Conservation (phyloP, 106 monocot genomes). For the Platanthera guangdongensis region DNA sequence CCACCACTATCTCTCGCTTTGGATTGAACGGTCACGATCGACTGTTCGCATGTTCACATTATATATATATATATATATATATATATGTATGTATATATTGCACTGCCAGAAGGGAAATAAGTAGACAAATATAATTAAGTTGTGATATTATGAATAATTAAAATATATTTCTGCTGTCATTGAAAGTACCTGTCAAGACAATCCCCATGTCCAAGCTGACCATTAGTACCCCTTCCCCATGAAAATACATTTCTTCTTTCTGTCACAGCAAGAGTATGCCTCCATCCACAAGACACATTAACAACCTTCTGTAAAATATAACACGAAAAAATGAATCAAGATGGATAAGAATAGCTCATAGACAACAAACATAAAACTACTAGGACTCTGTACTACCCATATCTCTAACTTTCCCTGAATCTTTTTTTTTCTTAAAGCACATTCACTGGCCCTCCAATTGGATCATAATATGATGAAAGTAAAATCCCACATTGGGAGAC, state of each 20-base stretch:
- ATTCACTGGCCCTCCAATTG: too few relatives aligned
- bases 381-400: not conserved
- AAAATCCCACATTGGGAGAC: too few relatives aligned
- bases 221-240: slow-evolving; percentile 22
- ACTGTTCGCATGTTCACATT: too few relatives aligned
- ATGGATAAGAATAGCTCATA: not conserved
- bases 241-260: slow-evolving; percentile 83
- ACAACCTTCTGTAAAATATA: slow-evolving; percentile 50
- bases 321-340: not conserved
- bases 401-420: not conserved
- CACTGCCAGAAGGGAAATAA: not conserved
- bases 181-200: slow-evolving; percentile 27
- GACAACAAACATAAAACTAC: not conserved
- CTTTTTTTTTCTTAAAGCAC: too few relatives aligned
- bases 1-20: too few relatives aligned
- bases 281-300: slow-evolving; percentile 88
- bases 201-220: slow-evolving; percentile 29
- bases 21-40: too few relatives aligned
- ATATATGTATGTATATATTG: not conserved
- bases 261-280: slow-evolving; percentile 80
- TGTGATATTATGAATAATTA: not conserved
- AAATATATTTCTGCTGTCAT: not conserved
- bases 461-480: too few relatives aligned
- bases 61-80: too few relatives aligned
- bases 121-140: not conserved